Evolutionary conservation across 2,329 filamentous ascomycete species (phyloP).

Genomic region (Meredithiella fracta): DNA sequence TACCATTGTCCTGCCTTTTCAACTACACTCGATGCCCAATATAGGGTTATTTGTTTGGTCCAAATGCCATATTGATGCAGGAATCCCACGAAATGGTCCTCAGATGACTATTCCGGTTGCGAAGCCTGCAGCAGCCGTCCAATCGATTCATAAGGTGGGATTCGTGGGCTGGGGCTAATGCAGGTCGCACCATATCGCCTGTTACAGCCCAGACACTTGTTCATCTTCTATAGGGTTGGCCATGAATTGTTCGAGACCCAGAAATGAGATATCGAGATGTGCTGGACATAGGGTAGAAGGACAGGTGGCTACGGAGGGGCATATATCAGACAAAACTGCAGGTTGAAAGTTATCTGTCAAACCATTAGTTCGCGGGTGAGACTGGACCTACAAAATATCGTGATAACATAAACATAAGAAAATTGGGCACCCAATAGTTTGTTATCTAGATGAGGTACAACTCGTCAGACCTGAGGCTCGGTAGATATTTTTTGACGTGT

Average conservation of each 20-base stretch:
- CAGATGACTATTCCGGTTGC: neutral
- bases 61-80: conserved; percentile 10
- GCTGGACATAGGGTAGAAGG: neutral
- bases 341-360: too few relatives aligned
- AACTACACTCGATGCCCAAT: conserved; percentile 7
- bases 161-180: neutral
- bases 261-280: neutral
- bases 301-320: neutral
- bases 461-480: too few relatives aligned
- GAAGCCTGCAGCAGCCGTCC: neutral
- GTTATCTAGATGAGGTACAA: too few relatives aligned
- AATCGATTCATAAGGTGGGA: neutral
- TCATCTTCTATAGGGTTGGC: neutral
- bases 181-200: neutral
- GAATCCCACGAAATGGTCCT: conserved; percentile 5
- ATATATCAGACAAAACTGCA: neutral
- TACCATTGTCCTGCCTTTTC: neutral
- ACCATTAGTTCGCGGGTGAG: too few relatives aligned
- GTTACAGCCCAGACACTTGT: neutral
- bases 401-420: too few relatives aligned
- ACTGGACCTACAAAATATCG: too few relatives aligned
- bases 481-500: too few relatives aligned
- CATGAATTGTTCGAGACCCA: neutral
- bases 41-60: conserved; percentile 9
- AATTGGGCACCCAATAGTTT: too few relatives aligned